These are phyloP conservation scores for Geotrichum australiense DNA, from an alignment of 1,139 yeast species.

Conservation along the genomic window DNA sequence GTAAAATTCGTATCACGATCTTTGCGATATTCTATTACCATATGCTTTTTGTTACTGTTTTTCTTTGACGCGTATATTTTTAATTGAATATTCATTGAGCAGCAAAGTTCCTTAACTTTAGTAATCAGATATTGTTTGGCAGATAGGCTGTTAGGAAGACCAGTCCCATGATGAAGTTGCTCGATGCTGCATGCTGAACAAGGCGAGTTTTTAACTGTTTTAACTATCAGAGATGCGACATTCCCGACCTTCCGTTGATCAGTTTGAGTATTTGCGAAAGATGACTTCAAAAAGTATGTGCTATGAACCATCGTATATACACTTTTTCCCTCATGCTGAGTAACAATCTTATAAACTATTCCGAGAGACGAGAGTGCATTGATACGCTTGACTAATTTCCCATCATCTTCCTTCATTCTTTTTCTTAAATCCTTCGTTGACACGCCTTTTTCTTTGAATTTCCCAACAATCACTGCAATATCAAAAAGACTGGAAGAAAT, in stretches of 20 bases:
- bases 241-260: not conserved
- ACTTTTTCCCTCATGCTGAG: not conserved
- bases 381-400: constrained; percentile 1
- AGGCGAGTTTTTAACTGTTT: not conserved
- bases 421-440: constrained; percentile 6
- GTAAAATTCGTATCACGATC: constrained; percentile 2
- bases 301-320: not conserved
- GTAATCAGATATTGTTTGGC: constrained; percentile 7
- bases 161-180: constrained; percentile 2
- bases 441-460: constrained; percentile 6
- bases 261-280: not conserved
- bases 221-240: constrained; percentile 1
- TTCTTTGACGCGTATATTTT: not conserved
- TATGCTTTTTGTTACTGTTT: not conserved
- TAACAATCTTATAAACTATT: constrained; percentile 5
- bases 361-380: constrained; percentile 12
- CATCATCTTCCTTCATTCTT: not conserved
- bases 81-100: not conserved
- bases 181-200: not conserved
- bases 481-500: not conserved
- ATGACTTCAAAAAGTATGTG: constrained; percentile 1
- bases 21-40: constrained; percentile 4
- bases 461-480: constrained; percentile 1
- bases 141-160: constrained; percentile 6
- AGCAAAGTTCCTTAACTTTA: constrained; percentile 3